Evolutionary conservation across 2,329 filamentous ascomycete genomes (phyloP).

Genomic region (Verticillium albo-atrum): DNA sequence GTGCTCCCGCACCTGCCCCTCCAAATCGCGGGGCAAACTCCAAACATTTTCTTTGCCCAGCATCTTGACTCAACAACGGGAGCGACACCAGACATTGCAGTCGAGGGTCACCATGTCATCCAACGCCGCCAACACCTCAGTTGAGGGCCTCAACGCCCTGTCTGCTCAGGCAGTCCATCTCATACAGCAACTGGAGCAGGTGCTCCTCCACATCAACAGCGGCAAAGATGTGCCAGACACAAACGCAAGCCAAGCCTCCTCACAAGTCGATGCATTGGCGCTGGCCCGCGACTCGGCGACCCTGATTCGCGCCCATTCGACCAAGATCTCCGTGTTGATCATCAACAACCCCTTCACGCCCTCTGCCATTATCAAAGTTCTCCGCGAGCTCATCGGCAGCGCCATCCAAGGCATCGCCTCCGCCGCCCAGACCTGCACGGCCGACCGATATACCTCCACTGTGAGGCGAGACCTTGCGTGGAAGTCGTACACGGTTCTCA

Average conservation of each 20-base stretch:
- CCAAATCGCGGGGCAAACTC: conserved; percentile 14
- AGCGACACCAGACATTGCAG: neutral
- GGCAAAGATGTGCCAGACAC: conserved; percentile 14
- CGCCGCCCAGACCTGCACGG: conserved; percentile 61
- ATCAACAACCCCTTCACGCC: conserved; percentile 85
- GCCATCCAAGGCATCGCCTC: conserved; percentile 73
- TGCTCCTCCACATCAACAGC: conserved; percentile 34
- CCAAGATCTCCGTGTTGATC: conserved; percentile 81
- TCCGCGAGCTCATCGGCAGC: conserved; percentile 67
- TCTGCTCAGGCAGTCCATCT: conserved; percentile 31
- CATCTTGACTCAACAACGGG: neutral
- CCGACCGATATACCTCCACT: conserved; percentile 56
- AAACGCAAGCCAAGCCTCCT: conserved; percentile 7
- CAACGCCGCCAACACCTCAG: conserved; percentile 17
- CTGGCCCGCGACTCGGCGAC: conserved; percentile 68
- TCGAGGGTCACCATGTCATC: neutral
- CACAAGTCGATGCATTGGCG: conserved; percentile 53
- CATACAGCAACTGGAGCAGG: conserved; percentile 36
- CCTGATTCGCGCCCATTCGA: conserved; percentile 76
- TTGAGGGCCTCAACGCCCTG: conserved; percentile 32
- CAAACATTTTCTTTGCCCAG: conserved; percentile 7
- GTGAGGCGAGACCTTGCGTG: conserved; percentile 61
- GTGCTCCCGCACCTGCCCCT: conserved; percentile 5
- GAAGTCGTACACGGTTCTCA: conserved; percentile 55
- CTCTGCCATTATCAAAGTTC: conserved; percentile 64